Evolutionary conservation across 768 basidiomycete genomes (phyloP).

Genomic region (Galerina sulciceps): DNA sequence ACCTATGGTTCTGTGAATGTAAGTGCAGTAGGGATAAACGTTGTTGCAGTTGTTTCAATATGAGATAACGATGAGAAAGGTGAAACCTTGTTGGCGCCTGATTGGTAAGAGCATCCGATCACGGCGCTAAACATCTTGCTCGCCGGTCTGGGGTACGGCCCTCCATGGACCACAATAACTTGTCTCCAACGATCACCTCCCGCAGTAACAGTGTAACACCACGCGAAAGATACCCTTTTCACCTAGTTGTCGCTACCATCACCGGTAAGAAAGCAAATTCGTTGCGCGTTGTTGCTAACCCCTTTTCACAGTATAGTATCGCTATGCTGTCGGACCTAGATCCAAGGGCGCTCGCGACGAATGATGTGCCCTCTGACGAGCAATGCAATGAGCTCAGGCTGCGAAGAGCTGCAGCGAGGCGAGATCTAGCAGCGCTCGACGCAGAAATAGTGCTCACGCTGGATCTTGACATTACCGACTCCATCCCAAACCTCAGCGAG

Average conservation of each 20-base stretch:
- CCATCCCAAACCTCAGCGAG: too few species aligned
- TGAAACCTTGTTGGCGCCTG: not conserved
- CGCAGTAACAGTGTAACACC: too few species aligned
- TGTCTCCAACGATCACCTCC: too few species aligned
- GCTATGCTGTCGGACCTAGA: not conserved
- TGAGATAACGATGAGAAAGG: too few species aligned
- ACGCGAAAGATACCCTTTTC: too few species aligned
- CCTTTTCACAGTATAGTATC: not conserved
- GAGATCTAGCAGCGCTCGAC: slow-evolving; percentile 2
- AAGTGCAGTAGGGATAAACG: not conserved
- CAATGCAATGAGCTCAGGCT: not conserved
- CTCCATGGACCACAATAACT: too few species aligned
- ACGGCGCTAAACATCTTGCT: not conserved
- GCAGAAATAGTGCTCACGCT: not conserved
- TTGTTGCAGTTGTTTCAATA: too few species aligned
- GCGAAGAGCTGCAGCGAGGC: not conserved
- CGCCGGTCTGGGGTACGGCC: too few species aligned
- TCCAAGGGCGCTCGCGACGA: slow-evolving; percentile 3
- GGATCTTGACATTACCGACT: too few species aligned
- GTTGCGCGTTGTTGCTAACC: not conserved
- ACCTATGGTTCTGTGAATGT: not conserved
- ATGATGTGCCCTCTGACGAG: slow-evolving; percentile 14
- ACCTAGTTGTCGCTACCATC: too few species aligned
- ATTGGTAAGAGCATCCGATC: not conserved
- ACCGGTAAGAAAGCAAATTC: not conserved